Percentiles rank a stretch among this genome's conserved stretches.
Evolutionary conservation across 768 basidiomycete genomes (phyloP).

Genomic region (Trametes cubensis): DNA sequence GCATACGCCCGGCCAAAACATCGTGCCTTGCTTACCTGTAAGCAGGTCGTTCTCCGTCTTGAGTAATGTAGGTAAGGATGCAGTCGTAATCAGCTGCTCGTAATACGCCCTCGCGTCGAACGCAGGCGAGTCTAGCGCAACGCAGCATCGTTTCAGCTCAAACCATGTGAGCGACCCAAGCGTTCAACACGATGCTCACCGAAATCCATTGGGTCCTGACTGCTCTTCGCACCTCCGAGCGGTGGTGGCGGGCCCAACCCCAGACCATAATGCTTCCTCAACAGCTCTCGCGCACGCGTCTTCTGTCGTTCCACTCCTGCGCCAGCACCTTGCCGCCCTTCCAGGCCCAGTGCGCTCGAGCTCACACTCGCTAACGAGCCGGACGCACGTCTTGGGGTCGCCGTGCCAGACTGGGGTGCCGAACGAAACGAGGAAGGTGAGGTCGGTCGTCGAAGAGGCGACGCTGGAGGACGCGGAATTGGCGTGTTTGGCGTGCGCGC

Average conservation of each 20-base stretch:
- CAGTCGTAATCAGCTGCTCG: constrained; percentile 82
- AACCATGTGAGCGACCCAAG: too few species aligned
- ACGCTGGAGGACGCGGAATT: constrained; percentile 41
- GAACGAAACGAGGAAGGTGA: constrained; percentile 37
- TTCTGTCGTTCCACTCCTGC: constrained; percentile 22
- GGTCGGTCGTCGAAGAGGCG: constrained; percentile 46
- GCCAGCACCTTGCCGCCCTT: not conserved
- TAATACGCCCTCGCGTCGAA: constrained; percentile 88
- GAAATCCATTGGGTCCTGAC: constrained; percentile 79
- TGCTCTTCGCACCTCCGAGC: constrained; percentile 47
- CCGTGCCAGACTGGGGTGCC: not conserved
- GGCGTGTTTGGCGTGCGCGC: constrained; percentile 21
- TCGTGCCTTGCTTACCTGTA: constrained; percentile 48
- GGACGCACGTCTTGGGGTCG: not conserved
- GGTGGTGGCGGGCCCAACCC: constrained; percentile 74
- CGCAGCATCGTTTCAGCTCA: too few species aligned
- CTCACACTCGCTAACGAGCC: constrained; percentile 3
- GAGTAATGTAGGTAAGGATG: constrained; percentile 70
- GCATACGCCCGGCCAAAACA: not conserved
- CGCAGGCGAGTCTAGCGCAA: constrained; percentile 64
- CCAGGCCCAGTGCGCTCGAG: not conserved
- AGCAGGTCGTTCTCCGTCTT: constrained; percentile 84
- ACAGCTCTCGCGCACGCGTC: constrained; percentile 66
- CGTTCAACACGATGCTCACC: constrained; percentile 45
- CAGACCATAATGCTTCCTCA: constrained; percentile 87